Percentiles rank a stretch among this genome's conserved stretches.
Evolutionary conservation across 208 protist species (phyloP).

Genomic region (Crithidia expoeki): DNA sequence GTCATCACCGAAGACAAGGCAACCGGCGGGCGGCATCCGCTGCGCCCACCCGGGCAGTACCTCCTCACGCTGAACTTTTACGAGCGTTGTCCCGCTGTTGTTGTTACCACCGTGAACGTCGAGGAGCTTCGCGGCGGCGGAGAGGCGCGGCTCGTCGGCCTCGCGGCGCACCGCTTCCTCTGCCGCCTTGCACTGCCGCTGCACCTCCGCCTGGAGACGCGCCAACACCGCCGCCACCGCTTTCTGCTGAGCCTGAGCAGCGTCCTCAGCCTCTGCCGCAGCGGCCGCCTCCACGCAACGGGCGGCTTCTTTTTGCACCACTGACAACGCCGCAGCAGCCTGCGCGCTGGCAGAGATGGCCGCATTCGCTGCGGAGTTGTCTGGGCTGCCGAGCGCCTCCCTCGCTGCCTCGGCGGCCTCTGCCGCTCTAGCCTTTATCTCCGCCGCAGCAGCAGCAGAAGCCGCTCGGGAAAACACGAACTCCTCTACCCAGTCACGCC

Average conservation of each 20-base stretch:
- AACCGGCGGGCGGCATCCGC: conserved; percentile 72
- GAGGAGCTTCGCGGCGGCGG: not conserved
- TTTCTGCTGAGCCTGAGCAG: conserved; percentile 11
- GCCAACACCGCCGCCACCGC: conserved; percentile 24
- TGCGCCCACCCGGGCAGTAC: conserved; percentile 69
- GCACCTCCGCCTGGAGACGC: conserved; percentile 27
- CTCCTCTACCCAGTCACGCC: conserved; percentile 64
- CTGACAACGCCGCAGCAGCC: not conserved
- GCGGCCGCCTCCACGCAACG: conserved; percentile 10
- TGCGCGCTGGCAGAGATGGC: not conserved
- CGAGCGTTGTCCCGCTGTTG: not conserved
- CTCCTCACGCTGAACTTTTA: conserved; percentile 32
- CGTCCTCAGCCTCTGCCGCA: conserved; percentile 7
- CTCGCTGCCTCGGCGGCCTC: not conserved
- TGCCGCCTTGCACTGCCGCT: conserved; percentile 73
- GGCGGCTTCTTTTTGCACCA: conserved; percentile 14
- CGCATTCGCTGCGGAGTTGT: not conserved
- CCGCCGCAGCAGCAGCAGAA: not conserved
- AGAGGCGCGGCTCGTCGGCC: conserved; percentile 29
- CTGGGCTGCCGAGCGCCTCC: not conserved
- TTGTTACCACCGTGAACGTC: not conserved
- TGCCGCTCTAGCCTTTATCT: not conserved
- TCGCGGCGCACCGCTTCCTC: conserved; percentile 90
- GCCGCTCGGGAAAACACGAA: conserved; percentile 41
- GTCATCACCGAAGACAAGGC: conserved; percentile 82